Evolutionary conservation across 2,329 filamentous ascomycete species (phyloP), one percentile per base, ranked within the genome.

Genomic region (Tolypocladium endophyticum): DNA sequence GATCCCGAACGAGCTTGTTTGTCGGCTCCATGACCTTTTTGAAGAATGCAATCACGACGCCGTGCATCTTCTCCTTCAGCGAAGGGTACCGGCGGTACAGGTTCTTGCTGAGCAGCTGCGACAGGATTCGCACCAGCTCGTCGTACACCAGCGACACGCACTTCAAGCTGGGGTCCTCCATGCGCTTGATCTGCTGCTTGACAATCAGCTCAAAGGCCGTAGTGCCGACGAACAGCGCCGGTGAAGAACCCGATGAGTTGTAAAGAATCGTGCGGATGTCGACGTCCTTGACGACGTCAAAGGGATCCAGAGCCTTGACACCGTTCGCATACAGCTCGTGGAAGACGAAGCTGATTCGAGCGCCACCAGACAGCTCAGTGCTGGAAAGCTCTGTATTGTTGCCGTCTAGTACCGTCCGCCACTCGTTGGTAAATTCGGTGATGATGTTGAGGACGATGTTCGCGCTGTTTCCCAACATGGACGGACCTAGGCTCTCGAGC

Each of bases 391-490:
- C 94, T 64, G 91, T 91, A 76, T 95, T 97, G 77, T 96, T 96
- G 67, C 94, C 94, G 67, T 99, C 95, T 61, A 99, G 77, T 28
- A 99, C 91, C 28, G 92, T 96, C 68, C 93, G 86, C 84, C 96
- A 99, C 73, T 99, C 94, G 71, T 96, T 96, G 67, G 90, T 92
- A 73, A 99, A 99, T 76, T 99, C 94, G 47, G 93, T 97, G 71
- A 99, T 99, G 77, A 99, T 96, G 77, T 97, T 97, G 64, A 99
- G 85, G 60, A 99, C 87, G 64, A 99, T 96, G 73, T 97, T 99
- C 61, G 90, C 88, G 73, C 88, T 94, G 80, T 97, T 97, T 50
- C 94, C 94, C 33, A 99, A 87, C 80, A 97, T 89, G 16, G 92
- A 97, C 64, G 96, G 93, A 28, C 95, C 94, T 16, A 99, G 82